phyloP scores from a whole-genome alignment of 2,329 filamentous ascomycete species.

The Kalaharituber pfeilii region DNA sequence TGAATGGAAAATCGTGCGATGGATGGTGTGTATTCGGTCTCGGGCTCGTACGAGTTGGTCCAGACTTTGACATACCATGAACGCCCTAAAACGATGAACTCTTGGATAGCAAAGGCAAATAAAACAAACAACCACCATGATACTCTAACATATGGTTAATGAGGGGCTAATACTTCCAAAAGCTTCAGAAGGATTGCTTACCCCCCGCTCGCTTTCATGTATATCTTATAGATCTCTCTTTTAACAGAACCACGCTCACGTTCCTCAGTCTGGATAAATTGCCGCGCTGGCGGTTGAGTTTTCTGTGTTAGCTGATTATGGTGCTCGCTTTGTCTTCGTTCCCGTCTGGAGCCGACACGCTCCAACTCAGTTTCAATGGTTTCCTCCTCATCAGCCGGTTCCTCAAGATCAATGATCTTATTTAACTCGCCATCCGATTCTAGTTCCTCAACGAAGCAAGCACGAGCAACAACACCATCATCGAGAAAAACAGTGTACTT shows the following conservation, averaged over 20 bases:
- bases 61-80: conserved; percentile 22
- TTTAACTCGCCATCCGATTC: conserved; percentile 39
- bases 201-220: conserved; percentile 50
- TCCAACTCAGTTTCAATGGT: background rate
- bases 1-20: background rate
- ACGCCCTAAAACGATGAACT: conserved; percentile 14
- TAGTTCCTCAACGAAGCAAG: conserved; percentile 40
- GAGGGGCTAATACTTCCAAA: conserved; percentile 24
- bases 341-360: background rate
- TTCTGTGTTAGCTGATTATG: conserved; percentile 3
- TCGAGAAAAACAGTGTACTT: conserved; percentile 59
- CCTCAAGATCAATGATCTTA: conserved; percentile 40
- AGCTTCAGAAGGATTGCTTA: conserved; percentile 33
- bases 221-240: conserved; percentile 46
- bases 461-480: conserved; percentile 46
- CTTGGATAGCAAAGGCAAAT: conserved; percentile 14
- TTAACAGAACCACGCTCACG: conserved; percentile 54
- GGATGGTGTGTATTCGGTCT: background rate
- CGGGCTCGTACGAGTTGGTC: conserved; percentile 12
- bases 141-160: conserved; percentile 8
- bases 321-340: conserved; percentile 16
- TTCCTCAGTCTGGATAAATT: conserved; percentile 62
- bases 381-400: conserved; percentile 26
- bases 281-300: conserved; percentile 35
- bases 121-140: conserved; percentile 18